Evolutionary conservation across 345 rosid genomes (phyloP), one percentile per base, ranked within the genome.

Genomic region (Nephelium lappaceum): DNA sequence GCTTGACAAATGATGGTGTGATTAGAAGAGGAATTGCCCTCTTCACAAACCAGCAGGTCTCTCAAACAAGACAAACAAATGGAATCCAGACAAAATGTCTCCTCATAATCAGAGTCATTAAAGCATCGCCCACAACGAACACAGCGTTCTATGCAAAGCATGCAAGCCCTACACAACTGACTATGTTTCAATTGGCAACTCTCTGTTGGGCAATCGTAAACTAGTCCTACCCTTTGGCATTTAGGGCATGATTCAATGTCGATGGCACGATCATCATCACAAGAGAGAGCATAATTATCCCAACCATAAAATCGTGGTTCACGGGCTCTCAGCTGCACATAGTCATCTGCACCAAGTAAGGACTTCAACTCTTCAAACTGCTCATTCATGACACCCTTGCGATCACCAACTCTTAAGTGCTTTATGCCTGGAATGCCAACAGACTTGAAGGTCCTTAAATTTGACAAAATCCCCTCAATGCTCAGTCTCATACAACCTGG

Each of bases 221-320:
- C 90, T 61, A 96, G 84, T 86, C 92, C 89, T 62, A 82, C 80
- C 45, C 85, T 88, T 82, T 84, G 87, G 85, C 99, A 96, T 81
- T 85, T 89, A 0, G 98, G 99, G 77, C 99, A 96, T 80, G 80
- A 79, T 84, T 96, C 99, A 73, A 96, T 90, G 79, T 96, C 99
- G 63, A 96, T 77, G 14, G 80, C 81, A 75, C 92, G 87, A 76
- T 89, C 94, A 83, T 96, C 97, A 16, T 93, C 95, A 78, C 87
- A 89, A 9, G 93, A 86, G 47, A 88, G 71, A 81, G 64, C 88
- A 90, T 21, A 87, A 47, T 18, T 86, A 85, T 82, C 87, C 92
- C 82, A 83, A 71, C 81, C 84, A 82, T 83, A 96, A 88, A 87
- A 91, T 65, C 76, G 93, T 25, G 91, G 98, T 84, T 85, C 88